These are phyloP conservation scores for Porphyrellus sp. DNA, from an alignment of 1,284 basidiomycete species.

Conservation along the genomic window DNA sequence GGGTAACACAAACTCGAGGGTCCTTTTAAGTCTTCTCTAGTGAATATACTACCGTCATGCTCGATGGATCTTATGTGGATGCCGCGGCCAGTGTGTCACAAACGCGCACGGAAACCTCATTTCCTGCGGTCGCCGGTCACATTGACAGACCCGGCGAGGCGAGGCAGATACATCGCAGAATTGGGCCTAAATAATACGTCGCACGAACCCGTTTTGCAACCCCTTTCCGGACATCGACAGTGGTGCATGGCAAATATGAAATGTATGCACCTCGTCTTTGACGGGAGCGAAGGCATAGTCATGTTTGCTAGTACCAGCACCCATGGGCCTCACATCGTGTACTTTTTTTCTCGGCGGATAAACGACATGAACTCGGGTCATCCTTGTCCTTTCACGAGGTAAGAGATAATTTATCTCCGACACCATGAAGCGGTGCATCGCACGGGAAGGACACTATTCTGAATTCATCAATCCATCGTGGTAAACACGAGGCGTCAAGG, in stretches of 20 bases:
- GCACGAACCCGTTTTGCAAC: slow-evolving; percentile 16
- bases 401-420: slow-evolving; percentile 33
- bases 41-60: slow-evolving; percentile 17
- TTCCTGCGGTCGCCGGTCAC: slow-evolving; percentile 36
- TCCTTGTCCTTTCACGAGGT: slow-evolving; percentile 20
- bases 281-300: slow-evolving; percentile 1
- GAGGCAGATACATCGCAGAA: slow-evolving; percentile 37
- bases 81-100: slow-evolving; percentile 34
- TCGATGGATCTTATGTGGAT: slow-evolving; percentile 33
- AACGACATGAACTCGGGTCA: slow-evolving; percentile 15
- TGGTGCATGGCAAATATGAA: slow-evolving; percentile 17
- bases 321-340: slow-evolving; percentile 7
- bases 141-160: slow-evolving; percentile 35
- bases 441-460: slow-evolving; percentile 18
- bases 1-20: slow-evolving; percentile 13
- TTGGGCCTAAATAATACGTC: slow-evolving; percentile 24
- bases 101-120: slow-evolving; percentile 41
- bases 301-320: neutral
- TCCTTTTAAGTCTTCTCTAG: slow-evolving; percentile 20
- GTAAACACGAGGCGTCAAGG: slow-evolving; percentile 33
- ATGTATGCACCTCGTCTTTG: slow-evolving; percentile 8
- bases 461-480: slow-evolving; percentile 28
- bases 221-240: slow-evolving; percentile 12
- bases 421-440: slow-evolving; percentile 30
- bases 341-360: slow-evolving; percentile 20